These are phyloP conservation scores for Lathyrus tuberosus DNA, from an alignment of 306 rosid species.

Conservation along the genomic window DNA sequence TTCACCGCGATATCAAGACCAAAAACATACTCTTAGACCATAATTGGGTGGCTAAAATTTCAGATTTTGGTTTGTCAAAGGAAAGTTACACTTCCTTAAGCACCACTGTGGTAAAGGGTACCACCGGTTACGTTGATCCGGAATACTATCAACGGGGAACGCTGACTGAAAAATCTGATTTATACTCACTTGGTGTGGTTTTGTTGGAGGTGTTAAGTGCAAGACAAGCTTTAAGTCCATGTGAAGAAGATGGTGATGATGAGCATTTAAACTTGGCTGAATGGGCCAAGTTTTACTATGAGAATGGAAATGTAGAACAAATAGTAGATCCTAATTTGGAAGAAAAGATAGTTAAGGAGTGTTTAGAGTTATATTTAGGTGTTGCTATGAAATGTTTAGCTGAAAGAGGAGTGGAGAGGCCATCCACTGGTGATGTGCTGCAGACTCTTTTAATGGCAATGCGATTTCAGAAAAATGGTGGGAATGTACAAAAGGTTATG, in stretches of 20 bases:
- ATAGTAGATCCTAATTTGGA: slow-evolving; percentile 46
- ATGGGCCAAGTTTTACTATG: slow-evolving; percentile 42
- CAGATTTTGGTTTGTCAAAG: slow-evolving; percentile 55
- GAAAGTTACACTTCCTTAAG: slow-evolving; percentile 27
- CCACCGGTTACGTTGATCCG: slow-evolving; percentile 50
- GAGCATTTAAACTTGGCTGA: slow-evolving; percentile 46
- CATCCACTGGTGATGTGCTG: slow-evolving; percentile 55
- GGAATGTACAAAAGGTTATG: slow-evolving; percentile 7
- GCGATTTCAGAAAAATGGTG: slow-evolving; percentile 51
- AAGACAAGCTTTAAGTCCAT: slow-evolving; percentile 37
- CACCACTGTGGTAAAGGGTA: slow-evolving; percentile 45
- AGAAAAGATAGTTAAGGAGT: too few species aligned
- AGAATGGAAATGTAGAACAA: slow-evolving; percentile 34
- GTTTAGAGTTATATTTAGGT: slow-evolving; percentile 42
- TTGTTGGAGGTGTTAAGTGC: slow-evolving; percentile 43
- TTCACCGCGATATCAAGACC: slow-evolving; percentile 57
- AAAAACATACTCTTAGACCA: slow-evolving; percentile 49
- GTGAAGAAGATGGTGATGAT: slow-evolving; percentile 30
- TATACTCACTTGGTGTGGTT: slow-evolving; percentile 57
- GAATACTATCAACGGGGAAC: slow-evolving; percentile 37
- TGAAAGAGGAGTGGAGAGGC: slow-evolving; percentile 51
- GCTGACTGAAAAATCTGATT: slow-evolving; percentile 49
- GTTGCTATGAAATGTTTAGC: slow-evolving; percentile 54
- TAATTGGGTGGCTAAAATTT: slow-evolving; percentile 46
- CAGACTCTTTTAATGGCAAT: slow-evolving; percentile 44